These are phyloP conservation scores for Fusarium tupiense DNA, from an alignment of 2,329 filamentous ascomycete species.

Conservation along the genomic window DNA sequence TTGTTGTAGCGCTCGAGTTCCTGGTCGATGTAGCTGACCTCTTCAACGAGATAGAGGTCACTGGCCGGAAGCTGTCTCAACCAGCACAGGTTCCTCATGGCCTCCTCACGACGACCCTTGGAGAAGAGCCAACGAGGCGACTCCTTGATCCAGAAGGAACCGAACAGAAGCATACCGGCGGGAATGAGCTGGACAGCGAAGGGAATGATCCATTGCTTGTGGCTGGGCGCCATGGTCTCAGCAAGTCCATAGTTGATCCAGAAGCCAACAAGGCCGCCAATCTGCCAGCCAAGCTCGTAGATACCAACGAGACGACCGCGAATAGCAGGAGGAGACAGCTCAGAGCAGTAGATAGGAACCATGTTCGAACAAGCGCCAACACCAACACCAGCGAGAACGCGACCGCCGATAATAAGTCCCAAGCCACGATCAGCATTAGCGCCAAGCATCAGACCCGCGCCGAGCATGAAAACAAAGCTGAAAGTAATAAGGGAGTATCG, in stretches of 20 bases:
- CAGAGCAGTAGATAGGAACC: slow-evolving; percentile 70
- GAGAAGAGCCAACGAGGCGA: slow-evolving; percentile 76
- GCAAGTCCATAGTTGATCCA: slow-evolving; percentile 73
- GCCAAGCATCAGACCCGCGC: slow-evolving; percentile 77
- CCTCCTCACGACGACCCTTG: slow-evolving; percentile 68
- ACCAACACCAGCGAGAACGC: slow-evolving; percentile 70
- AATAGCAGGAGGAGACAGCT: slow-evolving; percentile 69
- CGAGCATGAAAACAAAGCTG: slow-evolving; percentile 71
- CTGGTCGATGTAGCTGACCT: slow-evolving; percentile 75
- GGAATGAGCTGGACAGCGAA: slow-evolving; percentile 75
- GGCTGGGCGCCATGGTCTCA: slow-evolving; percentile 55
- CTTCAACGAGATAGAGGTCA: slow-evolving; percentile 76
- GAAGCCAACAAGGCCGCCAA: slow-evolving; percentile 70
- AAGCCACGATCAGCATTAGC: slow-evolving; percentile 69
- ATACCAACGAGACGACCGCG: slow-evolving; percentile 72
- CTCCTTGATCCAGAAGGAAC: slow-evolving; percentile 68
- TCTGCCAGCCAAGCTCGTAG: slow-evolving; percentile 73
- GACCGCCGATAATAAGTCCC: slow-evolving; percentile 68
- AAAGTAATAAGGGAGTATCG: slow-evolving; percentile 71
- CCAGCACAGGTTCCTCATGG: slow-evolving; percentile 68
- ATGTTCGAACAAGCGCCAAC: slow-evolving; percentile 71
- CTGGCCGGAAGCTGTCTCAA: slow-evolving; percentile 66
- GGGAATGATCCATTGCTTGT: slow-evolving; percentile 65
- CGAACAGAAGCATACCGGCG: slow-evolving; percentile 68
- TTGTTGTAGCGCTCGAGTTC: slow-evolving; percentile 72